Evolutionary conservation across 2,329 filamentous ascomycete species (phyloP).

Genomic region (Trichophaea hybrida): DNA sequence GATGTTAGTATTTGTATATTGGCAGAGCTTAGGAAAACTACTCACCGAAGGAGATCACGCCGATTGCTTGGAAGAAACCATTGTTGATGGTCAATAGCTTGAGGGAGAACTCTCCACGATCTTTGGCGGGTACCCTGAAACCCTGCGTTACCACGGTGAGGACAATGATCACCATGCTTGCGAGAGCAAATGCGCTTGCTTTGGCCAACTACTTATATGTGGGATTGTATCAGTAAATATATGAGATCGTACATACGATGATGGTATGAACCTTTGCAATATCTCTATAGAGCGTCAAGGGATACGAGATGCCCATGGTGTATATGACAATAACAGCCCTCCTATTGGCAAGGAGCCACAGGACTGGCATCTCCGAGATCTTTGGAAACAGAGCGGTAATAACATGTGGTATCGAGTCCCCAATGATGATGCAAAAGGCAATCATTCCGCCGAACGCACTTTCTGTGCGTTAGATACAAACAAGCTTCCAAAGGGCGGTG

Average conservation of each 20-base stretch:
- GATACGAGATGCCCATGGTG: constrained; percentile 72
- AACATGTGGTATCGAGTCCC: constrained; percentile 89
- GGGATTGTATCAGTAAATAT: neutral
- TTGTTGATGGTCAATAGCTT: constrained; percentile 64
- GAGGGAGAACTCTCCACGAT: constrained; percentile 55
- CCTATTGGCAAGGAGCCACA: constrained; percentile 71
- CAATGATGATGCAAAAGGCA: constrained; percentile 93
- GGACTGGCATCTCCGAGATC: constrained; percentile 54
- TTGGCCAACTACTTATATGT: constrained; percentile 58
- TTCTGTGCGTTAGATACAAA: neutral
- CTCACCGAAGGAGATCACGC: constrained; percentile 77
- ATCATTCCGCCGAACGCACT: constrained; percentile 95
- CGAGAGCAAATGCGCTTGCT: constrained; percentile 79
- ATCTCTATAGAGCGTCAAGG: constrained; percentile 83
- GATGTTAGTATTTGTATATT: neutral
- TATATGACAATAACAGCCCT: constrained; percentile 78
- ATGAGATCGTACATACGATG: neutral
- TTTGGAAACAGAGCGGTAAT: constrained; percentile 67
- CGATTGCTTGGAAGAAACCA: constrained; percentile 89
- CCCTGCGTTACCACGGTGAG: constrained; percentile 77
- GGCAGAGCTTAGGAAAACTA: neutral
- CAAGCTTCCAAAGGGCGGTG: neutral
- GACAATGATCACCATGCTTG: constrained; percentile 87
- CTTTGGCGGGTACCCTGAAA: constrained; percentile 54
- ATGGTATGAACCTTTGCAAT: constrained; percentile 64